A percentile compares a stretch with the other conserved stretches of the same genome.
Conservation (phyloP, 192 early-diverging fungal genomes). For the Nowakowskiella sp. region DNA sequence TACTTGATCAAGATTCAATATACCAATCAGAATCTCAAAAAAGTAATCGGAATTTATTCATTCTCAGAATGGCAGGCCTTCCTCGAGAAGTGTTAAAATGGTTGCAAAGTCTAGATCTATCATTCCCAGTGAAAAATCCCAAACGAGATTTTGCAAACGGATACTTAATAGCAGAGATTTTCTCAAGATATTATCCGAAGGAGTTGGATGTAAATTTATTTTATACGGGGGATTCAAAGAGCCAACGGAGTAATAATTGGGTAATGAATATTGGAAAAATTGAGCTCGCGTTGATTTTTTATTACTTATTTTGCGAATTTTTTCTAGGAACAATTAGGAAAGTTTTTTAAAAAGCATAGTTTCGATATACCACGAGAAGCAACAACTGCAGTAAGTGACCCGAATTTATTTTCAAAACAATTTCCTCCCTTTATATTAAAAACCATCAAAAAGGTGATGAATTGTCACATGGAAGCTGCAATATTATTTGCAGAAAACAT, state of each 20-base stretch:
- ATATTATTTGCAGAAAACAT: slow-evolving; percentile 31
- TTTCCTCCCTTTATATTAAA: background rate
- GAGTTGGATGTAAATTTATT: slow-evolving; percentile 24
- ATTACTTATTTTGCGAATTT: background rate
- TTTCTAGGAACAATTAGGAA: slow-evolving; percentile 24
- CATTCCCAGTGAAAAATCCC: slow-evolving; percentile 33
- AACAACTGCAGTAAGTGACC: slow-evolving; percentile 29
- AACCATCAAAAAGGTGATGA: background rate
- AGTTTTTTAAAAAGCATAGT: slow-evolving; percentile 30
- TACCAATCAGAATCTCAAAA: too few relatives aligned
- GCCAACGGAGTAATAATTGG: slow-evolving; percentile 39
- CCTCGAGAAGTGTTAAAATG: slow-evolving; percentile 42
- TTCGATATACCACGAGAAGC: slow-evolving; percentile 37
- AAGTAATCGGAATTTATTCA: too few relatives aligned
- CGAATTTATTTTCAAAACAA: background rate
- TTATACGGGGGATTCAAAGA: slow-evolving; percentile 31
- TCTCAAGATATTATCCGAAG: slow-evolving; percentile 34
- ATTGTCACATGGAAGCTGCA: slow-evolving; percentile 19
- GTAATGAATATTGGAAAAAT: background rate
- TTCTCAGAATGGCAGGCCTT: slow-evolving; percentile 20
- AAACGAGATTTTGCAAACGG: slow-evolving; percentile 44
- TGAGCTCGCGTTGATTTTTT: background rate
- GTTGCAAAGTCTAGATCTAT: slow-evolving; percentile 35
- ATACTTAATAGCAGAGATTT: slow-evolving; percentile 38
- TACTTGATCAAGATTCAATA: too few relatives aligned